These are phyloP conservation scores for Collariella sp. DNA, from an alignment of 495 filamentous ascomycete species.

Conservation along the genomic window DNA sequence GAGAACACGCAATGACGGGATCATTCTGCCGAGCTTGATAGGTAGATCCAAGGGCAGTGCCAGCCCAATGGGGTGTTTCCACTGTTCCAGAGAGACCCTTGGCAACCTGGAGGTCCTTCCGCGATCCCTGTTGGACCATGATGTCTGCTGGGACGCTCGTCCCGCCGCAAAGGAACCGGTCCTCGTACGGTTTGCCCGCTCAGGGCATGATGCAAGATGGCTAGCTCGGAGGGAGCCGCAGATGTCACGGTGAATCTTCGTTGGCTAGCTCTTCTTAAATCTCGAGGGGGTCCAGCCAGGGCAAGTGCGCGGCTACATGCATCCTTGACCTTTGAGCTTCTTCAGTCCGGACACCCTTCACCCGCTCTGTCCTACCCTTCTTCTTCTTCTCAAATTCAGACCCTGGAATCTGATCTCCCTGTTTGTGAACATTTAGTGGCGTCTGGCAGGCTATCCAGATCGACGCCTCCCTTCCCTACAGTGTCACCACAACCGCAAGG, in stretches of 20 bases:
- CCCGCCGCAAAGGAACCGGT: slow-evolving; percentile 1
- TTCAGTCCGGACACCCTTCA: background rate
- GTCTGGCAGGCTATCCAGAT: background rate
- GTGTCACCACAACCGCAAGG: background rate
- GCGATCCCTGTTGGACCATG: slow-evolving; percentile 16
- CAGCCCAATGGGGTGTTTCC: slow-evolving; percentile 1
- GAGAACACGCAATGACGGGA: background rate
- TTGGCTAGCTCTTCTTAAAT: background rate
- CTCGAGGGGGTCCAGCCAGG: background rate
- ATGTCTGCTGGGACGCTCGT: background rate
- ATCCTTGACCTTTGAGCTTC: background rate
- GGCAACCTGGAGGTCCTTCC: slow-evolving; percentile 6
- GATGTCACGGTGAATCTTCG: background rate
- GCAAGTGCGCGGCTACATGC: background rate
- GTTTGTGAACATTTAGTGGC: background rate
- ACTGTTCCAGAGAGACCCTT: no score
- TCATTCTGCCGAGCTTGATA: background rate
- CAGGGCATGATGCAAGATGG: background rate
- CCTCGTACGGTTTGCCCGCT: slow-evolving; percentile 3
- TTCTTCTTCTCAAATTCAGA: background rate
- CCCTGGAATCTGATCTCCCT: background rate
- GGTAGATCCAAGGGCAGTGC: background rate
- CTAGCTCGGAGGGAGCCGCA: slow-evolving; percentile 7
- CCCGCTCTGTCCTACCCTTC: background rate
- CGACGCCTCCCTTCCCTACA: background rate